phyloP scores from a whole-genome alignment of 768 basidiomycete species.

The Psilocybe tampanensis region DNA sequence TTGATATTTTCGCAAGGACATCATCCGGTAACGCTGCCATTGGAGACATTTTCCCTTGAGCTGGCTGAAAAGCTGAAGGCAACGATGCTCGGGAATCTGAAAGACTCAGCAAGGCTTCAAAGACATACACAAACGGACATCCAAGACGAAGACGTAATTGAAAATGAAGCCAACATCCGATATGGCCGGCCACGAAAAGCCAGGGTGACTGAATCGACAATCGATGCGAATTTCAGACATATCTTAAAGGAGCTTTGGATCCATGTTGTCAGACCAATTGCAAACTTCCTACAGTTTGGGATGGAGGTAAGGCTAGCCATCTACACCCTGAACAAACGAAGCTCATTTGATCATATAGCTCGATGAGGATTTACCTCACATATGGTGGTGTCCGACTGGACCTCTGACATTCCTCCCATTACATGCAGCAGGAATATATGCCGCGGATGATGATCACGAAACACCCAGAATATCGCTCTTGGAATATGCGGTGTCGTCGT shows the following conservation, averaged over 20 bases:
- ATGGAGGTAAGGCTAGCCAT: background rate
- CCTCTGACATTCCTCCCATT: slow-evolving; percentile 29
- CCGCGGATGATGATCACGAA: slow-evolving; percentile 14
- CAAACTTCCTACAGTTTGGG: background rate
- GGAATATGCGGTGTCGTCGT: slow-evolving; percentile 21
- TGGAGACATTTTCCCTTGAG: slow-evolving; percentile 8
- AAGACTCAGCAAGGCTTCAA: slow-evolving; percentile 3
- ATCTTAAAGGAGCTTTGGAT: slow-evolving; percentile 9
- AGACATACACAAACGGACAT: background rate
- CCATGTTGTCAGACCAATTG: slow-evolving; percentile 5
- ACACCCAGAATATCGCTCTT: background rate
- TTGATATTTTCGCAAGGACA: slow-evolving; percentile 22
- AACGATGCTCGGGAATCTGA: background rate
- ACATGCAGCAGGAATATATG: slow-evolving; percentile 32
- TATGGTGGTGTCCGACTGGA: slow-evolving; percentile 32
- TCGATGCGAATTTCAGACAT: slow-evolving; percentile 2
- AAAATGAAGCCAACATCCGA: background rate
- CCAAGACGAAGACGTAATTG: background rate
- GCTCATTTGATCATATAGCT: slow-evolving; percentile 6
- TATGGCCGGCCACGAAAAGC: slow-evolving; percentile 14
- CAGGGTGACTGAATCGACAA: background rate
- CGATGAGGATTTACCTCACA: slow-evolving; percentile 23
- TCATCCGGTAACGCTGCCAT: slow-evolving; percentile 12
- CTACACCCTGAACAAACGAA: background rate
- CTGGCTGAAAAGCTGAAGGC: slow-evolving; percentile 8